A percentile compares a stretch with the other conserved stretches of the same genome.
Evolutionary conservation across 768 basidiomycete genomes (phyloP).

Genomic region (Gelatoporia subvermispora): DNA sequence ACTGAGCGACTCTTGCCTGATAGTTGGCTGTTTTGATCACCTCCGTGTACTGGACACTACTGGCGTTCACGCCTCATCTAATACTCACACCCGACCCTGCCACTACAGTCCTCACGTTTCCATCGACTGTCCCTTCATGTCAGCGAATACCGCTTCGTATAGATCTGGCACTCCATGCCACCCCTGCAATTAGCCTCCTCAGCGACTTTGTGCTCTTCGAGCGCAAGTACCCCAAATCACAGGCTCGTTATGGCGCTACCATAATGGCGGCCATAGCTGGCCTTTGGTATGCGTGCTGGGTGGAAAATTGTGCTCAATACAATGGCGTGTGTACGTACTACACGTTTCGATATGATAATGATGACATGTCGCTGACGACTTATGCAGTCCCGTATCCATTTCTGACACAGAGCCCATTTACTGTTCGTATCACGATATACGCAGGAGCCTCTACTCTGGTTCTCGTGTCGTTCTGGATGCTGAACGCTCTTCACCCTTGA

Average conservation of each 20-base stretch:
- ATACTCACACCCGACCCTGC: constrained; percentile 35
- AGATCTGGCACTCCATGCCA: constrained; percentile 55
- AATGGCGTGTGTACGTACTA: constrained; percentile 58
- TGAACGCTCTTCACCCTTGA: constrained; percentile 54
- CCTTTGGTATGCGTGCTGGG: constrained; percentile 55
- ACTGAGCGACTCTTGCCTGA: neutral
- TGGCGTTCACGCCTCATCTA: constrained; percentile 49
- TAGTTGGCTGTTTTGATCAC: constrained; percentile 46
- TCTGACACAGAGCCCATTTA: constrained; percentile 55
- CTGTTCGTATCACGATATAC: constrained; percentile 57
- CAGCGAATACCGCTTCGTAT: constrained; percentile 39
- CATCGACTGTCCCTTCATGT: constrained; percentile 21
- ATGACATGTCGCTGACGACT: constrained; percentile 4
- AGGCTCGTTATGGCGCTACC: constrained; percentile 29
- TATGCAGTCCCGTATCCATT: constrained; percentile 78
- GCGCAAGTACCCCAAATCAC: constrained; percentile 39
- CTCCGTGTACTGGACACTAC: constrained; percentile 65
- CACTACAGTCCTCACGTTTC: constrained; percentile 21
- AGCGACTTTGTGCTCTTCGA: constrained; percentile 70
- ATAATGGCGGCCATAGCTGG: constrained; percentile 27
- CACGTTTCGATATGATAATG: neutral
- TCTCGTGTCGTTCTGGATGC: constrained; percentile 45
- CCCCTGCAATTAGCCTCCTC: constrained; percentile 52
- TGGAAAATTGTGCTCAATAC: constrained; percentile 58
- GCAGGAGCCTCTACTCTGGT: constrained; percentile 44